Evolutionary conservation across 2,329 filamentous ascomycete species (phyloP).

Genomic region (Stemphylium vesicarium): DNA sequence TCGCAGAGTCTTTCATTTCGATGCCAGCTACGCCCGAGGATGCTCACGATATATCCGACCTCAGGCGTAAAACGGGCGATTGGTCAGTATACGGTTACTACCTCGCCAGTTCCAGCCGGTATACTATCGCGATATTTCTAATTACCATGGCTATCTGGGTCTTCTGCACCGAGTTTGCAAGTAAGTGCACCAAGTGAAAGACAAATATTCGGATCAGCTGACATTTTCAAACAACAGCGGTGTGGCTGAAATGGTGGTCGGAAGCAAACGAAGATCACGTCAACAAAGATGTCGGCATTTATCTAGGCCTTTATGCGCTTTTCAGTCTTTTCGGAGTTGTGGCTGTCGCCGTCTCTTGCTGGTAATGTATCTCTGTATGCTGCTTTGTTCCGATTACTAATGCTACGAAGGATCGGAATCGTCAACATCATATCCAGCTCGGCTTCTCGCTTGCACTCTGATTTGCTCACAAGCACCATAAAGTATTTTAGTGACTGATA

Average conservation of each 20-base stretch:
- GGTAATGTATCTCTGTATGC: background rate
- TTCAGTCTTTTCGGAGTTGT: background rate
- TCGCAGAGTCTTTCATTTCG: background rate
- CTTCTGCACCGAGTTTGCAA: background rate
- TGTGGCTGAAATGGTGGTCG: conserved; percentile 5
- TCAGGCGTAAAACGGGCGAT: background rate
- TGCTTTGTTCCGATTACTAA: background rate
- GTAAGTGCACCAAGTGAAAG: background rate
- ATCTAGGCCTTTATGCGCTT: background rate
- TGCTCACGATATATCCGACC: background rate
- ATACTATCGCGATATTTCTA: background rate
- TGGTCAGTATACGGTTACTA: conserved; percentile 2
- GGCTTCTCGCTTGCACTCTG: background rate
- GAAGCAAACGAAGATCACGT: background rate
- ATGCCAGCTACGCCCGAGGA: background rate
- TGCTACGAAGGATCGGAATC: background rate
- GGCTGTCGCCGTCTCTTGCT: conserved; percentile 1
- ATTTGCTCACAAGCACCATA: background rate
- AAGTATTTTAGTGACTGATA: background rate
- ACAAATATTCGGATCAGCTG: background rate
- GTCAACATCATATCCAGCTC: background rate
- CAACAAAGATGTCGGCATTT: background rate
- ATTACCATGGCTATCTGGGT: background rate
- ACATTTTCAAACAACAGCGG: background rate
- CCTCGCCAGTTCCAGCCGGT: background rate